Evolutionary conservation across 179 eudicot species (phyloP).

Genomic region (Nepenthes alata): DNA sequence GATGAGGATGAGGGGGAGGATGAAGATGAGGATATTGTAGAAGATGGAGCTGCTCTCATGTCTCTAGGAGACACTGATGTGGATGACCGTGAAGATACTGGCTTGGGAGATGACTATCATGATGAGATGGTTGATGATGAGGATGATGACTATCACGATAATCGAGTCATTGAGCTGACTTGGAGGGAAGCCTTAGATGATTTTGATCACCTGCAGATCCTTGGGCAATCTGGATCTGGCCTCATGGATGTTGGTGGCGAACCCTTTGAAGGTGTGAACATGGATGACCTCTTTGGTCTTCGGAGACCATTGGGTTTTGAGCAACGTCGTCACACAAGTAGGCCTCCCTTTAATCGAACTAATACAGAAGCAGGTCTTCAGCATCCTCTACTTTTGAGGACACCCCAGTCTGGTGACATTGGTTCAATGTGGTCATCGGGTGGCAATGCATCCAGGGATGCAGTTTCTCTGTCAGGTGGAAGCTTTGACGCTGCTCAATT

Average conservation of each 20-base stretch:
- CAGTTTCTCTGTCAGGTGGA: conserved; percentile 55
- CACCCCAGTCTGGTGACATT: conserved; percentile 52
- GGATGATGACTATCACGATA: conserved; percentile 90
- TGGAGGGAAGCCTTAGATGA: conserved; percentile 99
- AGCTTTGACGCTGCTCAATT: conserved; percentile 59
- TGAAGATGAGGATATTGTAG: conserved; percentile 92
- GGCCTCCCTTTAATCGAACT: conserved; percentile 26
- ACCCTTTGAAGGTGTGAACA: conserved; percentile 90
- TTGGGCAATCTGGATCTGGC: conserved; percentile 71
- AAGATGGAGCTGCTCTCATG: conserved; percentile 92
- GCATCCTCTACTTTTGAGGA: conserved; percentile 84
- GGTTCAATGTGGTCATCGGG: conserved; percentile 52
- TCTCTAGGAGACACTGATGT: conserved; percentile 92
- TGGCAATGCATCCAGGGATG: conserved; percentile 56
- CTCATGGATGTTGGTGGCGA: conserved; percentile 77
- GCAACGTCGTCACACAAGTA: conserved; percentile 70
- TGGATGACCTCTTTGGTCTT: conserved; percentile 91
- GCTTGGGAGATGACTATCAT: conserved; percentile 81
- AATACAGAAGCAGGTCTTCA: conserved; percentile 66
- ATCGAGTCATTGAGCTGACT: conserved; percentile 88
- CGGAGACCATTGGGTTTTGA: conserved; percentile 81
- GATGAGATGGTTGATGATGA: conserved; percentile 95
- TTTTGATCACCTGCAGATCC: conserved; percentile 78
- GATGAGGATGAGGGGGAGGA: conserved; percentile 95
- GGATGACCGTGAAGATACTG: conserved; percentile 91